These are phyloP conservation scores for Aristolochia contorta DNA, from an alignment of 164 flowering plant genomes.

Conservation along the genomic window DNA sequence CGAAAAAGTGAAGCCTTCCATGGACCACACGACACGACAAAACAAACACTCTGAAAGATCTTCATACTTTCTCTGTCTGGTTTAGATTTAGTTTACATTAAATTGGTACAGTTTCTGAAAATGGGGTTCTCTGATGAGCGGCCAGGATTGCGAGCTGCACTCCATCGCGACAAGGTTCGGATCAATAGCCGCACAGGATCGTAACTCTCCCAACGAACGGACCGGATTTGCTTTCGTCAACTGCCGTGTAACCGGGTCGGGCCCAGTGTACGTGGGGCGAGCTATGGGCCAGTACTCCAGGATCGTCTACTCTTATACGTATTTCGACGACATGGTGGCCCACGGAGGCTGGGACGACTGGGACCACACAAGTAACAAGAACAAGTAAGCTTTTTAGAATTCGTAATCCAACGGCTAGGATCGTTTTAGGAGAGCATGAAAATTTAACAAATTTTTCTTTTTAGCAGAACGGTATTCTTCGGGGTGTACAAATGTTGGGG, in stretches of 20 bases:
- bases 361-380: slow-evolving; percentile 70
- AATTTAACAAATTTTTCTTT: neutral
- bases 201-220: slow-evolving; percentile 47
- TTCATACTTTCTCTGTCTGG: too few species aligned
- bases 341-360: slow-evolving; percentile 96
- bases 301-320: slow-evolving; percentile 68
- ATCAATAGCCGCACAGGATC: slow-evolving; percentile 84
- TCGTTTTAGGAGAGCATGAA: neutral
- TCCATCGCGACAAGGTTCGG: slow-evolving; percentile 89
- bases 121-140: neutral
- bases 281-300: slow-evolving; percentile 91
- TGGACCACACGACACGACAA: too few species aligned
- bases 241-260: slow-evolving; percentile 77
- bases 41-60: too few species aligned
- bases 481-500: slow-evolving; percentile 92
- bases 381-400: slow-evolving; percentile 45
- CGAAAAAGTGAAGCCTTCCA: too few species aligned
- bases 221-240: slow-evolving; percentile 76
- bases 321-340: slow-evolving; percentile 75
- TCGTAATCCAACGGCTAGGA: neutral
- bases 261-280: slow-evolving; percentile 86
- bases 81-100: neutral
- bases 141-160: slow-evolving; percentile 77
- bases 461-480: slow-evolving; percentile 66
- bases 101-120: neutral